Evolutionary conservation across 1,284 basidiomycete species (phyloP), one percentile per base, ranked within the genome.

Genomic region (Microstroma glucosiphilum): DNA sequence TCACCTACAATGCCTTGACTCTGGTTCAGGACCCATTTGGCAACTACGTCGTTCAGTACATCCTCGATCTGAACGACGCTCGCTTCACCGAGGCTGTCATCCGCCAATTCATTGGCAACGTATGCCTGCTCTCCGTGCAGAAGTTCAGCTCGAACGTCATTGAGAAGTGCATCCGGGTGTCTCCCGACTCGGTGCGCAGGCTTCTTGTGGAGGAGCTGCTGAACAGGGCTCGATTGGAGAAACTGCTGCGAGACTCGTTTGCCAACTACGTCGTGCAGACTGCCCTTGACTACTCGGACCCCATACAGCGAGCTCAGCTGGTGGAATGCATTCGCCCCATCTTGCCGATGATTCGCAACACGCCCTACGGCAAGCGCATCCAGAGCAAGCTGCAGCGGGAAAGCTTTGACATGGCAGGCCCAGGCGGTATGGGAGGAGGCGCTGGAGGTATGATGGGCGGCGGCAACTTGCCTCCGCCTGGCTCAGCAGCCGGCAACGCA

Each of bases 21-120:
- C 85, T 99, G 63, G 96, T 99, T 25, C 96, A 98, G 82, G 96
- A 99, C 81, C 96, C 96, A 40, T 97, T 97, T 76, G 93, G 92
- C 72, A 92, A 93, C 83, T 93, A 93, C 74, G 91, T 91, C 72
- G 91, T 93, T 51, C 91, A 96, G 86, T 96, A 96, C 79, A 96
- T 98, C 69, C 85, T 99, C 59, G 96, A 98, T 79, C 83, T 98
- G 76, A 98, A 97, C 82, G 93, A 98, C 82, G 92, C 91, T 79
- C 86, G 94, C 56, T 98, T 96, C 85, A 96, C 91, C 71, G 94
- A 97, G 80, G 93, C 86, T 54, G 90, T 99, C 71, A 96, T 98
- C 75, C 88, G 94, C 69, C 96, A 98, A 77, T 99, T 98, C 81
- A 84, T 91, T 61, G 94, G 96, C 74, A 97, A 98, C 79, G 92